These are phyloP conservation scores for Mallotus japonicus DNA, from an alignment of 441 rosid genomes.

Conservation along the genomic window DNA sequence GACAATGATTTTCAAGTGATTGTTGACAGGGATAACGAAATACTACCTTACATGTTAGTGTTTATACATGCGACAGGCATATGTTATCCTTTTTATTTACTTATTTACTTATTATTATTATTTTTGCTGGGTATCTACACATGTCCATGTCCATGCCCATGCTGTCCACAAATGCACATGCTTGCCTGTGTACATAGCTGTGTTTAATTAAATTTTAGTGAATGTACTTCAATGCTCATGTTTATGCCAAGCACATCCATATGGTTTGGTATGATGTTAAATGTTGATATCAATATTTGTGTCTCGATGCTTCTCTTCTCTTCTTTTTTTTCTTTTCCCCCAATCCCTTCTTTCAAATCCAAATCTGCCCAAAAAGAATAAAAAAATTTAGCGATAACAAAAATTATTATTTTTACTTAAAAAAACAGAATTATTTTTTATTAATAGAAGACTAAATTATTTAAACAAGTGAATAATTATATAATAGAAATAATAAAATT, in stretches of 20 bases:
- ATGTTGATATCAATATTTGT: no score
- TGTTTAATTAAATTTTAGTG: not conserved
- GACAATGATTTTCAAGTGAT: conserved; percentile 1
- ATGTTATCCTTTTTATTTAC: not conserved
- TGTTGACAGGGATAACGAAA: conserved; percentile 16
- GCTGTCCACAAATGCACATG: not conserved
- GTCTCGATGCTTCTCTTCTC: no score
- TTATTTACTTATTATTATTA: not conserved
- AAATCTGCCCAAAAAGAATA: no score
- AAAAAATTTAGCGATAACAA: no score
- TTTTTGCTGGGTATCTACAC: not conserved
- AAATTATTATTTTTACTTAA: no score
- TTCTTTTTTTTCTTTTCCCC: no score
- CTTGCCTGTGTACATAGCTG: not conserved
- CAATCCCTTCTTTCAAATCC: no score
- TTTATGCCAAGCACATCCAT: not conserved
- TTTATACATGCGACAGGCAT: conserved; percentile 1
- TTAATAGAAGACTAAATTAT: no score
- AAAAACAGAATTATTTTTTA: no score
- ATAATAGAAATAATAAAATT: no score
- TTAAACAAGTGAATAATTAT: no score
- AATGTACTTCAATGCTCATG: not conserved
- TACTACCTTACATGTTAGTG: conserved; percentile 11
- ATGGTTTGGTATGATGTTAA: not conserved
- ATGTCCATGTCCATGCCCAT: not conserved